phyloP scores from a whole-genome alignment of 1,139 yeast species.

The Kluyveromyces sp. region DNA sequence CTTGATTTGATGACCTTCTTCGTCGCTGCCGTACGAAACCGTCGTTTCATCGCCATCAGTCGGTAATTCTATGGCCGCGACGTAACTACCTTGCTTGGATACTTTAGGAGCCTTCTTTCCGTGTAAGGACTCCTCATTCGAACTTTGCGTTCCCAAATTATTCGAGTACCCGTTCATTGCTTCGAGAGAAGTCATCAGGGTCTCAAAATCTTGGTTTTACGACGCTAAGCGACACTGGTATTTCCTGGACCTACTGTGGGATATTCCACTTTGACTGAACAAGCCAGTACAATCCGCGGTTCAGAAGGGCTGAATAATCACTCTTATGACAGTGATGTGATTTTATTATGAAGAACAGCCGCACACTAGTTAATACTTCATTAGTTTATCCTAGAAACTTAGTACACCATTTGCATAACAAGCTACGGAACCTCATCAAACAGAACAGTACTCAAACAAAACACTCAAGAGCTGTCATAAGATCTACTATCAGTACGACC shows the following conservation, averaged over 20 bases:
- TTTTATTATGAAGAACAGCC: not conserved
- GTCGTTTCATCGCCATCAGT: not conserved
- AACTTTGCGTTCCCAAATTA: not conserved
- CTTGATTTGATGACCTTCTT: constrained; percentile 36
- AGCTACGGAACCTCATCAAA: too few species aligned
- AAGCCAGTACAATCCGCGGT: not conserved
- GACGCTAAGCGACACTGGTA: too few species aligned
- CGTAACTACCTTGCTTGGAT: not conserved
- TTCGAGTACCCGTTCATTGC: not conserved
- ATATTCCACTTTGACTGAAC: too few species aligned
- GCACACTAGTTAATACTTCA: not conserved
- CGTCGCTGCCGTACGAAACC: constrained; percentile 13
- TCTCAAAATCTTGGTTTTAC: too few species aligned
- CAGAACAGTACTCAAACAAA: too few species aligned
- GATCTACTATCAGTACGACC: too few species aligned
- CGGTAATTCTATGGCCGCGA: not conserved
- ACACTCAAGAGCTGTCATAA: too few species aligned
- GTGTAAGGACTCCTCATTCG: not conserved
- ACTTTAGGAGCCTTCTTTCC: not conserved
- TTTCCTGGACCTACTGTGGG: too few species aligned
- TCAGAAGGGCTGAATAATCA: not conserved
- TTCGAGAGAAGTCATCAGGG: not conserved
- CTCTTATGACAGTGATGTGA: too few species aligned
- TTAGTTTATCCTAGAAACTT: not conserved
- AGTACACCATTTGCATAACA: too few species aligned